These are phyloP conservation scores for Starmerella bacillaris DNA, from an alignment of 805 yeast species.

Conservation along the genomic window DNA sequence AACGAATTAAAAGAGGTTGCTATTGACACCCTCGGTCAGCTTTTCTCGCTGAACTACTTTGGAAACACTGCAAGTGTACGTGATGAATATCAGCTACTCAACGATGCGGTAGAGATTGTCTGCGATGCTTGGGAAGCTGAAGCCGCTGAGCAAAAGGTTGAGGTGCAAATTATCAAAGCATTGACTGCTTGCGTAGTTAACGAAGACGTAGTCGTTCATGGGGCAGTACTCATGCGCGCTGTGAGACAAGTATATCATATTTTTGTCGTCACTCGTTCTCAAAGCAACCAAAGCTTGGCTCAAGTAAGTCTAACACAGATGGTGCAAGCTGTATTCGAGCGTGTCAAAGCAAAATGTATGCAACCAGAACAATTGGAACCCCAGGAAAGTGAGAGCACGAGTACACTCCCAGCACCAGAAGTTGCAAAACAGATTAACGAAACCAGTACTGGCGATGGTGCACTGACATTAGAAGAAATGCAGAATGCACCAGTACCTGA, in stretches of 20 bases:
- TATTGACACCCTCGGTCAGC: slow-evolving; percentile 69
- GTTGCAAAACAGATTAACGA: background rate
- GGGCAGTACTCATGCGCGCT: slow-evolving; percentile 72
- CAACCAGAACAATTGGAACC: background rate
- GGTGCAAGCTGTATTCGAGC: slow-evolving; percentile 67
- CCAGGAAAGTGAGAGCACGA: background rate
- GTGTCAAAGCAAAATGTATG: slow-evolving; percentile 27
- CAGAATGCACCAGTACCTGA: slow-evolving; percentile 15
- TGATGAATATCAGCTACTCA: slow-evolving; percentile 35
- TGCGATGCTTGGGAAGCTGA: slow-evolving; percentile 80
- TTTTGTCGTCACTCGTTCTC: slow-evolving; percentile 63
- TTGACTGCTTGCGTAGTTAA: slow-evolving; percentile 73
- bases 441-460: background rate
- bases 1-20: slow-evolving; percentile 53
- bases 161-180: slow-evolving; percentile 83
- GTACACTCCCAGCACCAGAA: background rate
- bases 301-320: slow-evolving; percentile 90
- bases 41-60: slow-evolving; percentile 71
- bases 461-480: slow-evolving; percentile 17
- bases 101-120: slow-evolving; percentile 68
- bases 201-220: slow-evolving; percentile 70
- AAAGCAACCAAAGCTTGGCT: slow-evolving; percentile 79
- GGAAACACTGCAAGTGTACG: slow-evolving; percentile 24
- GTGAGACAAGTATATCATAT: slow-evolving; percentile 86
- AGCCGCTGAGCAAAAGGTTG: slow-evolving; percentile 74